Base-by-base conservation (phyloP, 1,139 yeast species). In the Taphrina communis region DNA sequence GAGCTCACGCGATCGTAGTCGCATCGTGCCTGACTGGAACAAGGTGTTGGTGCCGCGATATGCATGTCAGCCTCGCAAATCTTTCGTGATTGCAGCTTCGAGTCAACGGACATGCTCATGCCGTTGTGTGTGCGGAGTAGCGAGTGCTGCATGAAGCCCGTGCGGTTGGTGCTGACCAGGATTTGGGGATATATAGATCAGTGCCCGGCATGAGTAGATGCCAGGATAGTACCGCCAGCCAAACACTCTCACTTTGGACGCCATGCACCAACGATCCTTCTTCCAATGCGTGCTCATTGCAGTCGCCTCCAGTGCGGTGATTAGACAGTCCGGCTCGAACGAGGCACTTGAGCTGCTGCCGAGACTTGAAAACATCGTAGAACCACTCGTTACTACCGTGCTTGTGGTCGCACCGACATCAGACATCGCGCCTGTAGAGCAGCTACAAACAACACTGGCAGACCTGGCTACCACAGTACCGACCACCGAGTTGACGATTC, bases 251-350 rank as follows among this genome's bases (percentile, higher is more conserved):
- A 9, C 14, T 39, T 6, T 11, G 42, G 14, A 39, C 51, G n/a
- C 25, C 51, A 46, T 46, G 51, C 51, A 46, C 51, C 9, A 4
- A n/a, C 25, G n/a, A 19, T 46, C 51, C 6, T 46, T 46, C n/a
- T 19, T 46, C 19, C 51, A n/a, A 2, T 46, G 51, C 6, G 51
- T n/a, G 2, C 25, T 46, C 51, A 17, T 19, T 1, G 51, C 51
- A 46, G 25, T 46, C 11, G 51, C 19, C 1, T 46, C 51, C 25
- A 17, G 17, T 46, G 51, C 51, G n/a, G 51, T 46, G 25, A 46
- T 46, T 17, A 46, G 25, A 9, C 9, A 9, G 11, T 17, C 51
- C n/a, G 19, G 25, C 19, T 12, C 25, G 17, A 46, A 46, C 2
- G 51, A n/a, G 9, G n/a, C 11, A n/a, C 25, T 1, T 8, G 25